phyloP scores from a whole-genome alignment of 768 basidiomycete species.

The Suillus ampliporus region DNA sequence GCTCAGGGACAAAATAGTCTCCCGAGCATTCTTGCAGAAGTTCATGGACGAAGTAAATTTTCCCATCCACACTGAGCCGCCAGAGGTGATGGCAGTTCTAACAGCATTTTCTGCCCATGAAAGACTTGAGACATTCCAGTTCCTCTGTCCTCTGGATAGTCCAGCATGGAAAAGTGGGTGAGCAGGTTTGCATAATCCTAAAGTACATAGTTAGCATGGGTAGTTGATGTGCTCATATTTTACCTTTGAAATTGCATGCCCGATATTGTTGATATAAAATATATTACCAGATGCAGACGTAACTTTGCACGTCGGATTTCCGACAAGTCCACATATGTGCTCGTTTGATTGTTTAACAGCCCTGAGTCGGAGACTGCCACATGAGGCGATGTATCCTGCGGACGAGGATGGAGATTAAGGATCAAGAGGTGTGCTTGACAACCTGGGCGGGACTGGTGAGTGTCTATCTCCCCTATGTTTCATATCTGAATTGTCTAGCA shows the following conservation, averaged over 20 bases:
- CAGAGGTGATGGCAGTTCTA: constrained; percentile 12
- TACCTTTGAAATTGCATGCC: constrained; percentile 31
- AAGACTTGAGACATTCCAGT: constrained; percentile 13
- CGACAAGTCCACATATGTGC: constrained; percentile 12
- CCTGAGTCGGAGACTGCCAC: too few species aligned
- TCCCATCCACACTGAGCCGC: constrained; percentile 11
- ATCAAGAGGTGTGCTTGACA: too few species aligned
- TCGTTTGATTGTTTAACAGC: constrained; percentile 15
- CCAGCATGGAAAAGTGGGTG: constrained; percentile 12
- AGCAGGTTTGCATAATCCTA: constrained; percentile 8
- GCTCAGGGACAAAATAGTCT: constrained; percentile 15
- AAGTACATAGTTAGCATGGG: not conserved
- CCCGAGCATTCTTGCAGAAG: constrained; percentile 14
- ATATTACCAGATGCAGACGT: constrained; percentile 27
- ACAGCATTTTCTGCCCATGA: constrained; percentile 21
- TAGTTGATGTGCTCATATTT: not conserved
- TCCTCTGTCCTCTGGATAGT: constrained; percentile 15
- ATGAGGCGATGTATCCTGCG: too few species aligned
- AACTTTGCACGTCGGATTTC: constrained; percentile 27
- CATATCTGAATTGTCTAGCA: too few species aligned
- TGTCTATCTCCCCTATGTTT: too few species aligned
- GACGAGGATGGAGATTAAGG: too few species aligned
- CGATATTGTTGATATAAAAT: constrained; percentile 24
- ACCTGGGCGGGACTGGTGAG: too few species aligned
- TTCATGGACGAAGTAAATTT: constrained; percentile 18